Conservation (phyloP, 257 asterid species). For the Solanum pimpinellifolium region DNA sequence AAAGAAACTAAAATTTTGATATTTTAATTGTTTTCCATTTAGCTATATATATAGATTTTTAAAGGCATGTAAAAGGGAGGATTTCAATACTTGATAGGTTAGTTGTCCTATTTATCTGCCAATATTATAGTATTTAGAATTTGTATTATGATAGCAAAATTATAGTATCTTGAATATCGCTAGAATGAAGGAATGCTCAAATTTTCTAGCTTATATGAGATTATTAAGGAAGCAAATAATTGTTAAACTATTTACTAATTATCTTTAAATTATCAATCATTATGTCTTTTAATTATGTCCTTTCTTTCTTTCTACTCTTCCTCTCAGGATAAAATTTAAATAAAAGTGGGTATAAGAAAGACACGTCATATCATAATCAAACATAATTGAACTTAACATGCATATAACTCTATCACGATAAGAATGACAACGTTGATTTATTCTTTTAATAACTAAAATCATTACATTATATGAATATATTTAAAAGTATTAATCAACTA, state of each 20-base stretch:
- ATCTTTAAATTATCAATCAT: background rate
- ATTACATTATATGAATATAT: too few relatives aligned
- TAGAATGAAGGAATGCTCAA: background rate
- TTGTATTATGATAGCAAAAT: background rate
- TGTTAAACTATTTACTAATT: background rate
- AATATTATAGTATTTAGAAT: background rate
- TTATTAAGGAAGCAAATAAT: background rate
- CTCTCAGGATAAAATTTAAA: background rate
- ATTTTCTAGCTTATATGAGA: background rate
- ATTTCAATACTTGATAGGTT: background rate
- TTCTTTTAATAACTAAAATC: background rate
- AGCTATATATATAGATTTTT: conserved; percentile 3
- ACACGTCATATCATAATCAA: background rate
- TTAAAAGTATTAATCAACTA: background rate
- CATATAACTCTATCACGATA: background rate
- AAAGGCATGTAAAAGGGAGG: background rate
- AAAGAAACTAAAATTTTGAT: background rate
- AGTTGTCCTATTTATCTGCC: conserved; percentile 1
- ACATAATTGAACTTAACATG: background rate
- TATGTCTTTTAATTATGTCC: background rate
- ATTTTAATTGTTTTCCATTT: background rate
- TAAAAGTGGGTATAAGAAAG: background rate
- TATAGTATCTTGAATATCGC: background rate
- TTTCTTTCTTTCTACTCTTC: background rate
- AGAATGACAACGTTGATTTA: background rate